These are phyloP conservation scores for Eucalyptus coolabah DNA, from an alignment of 345 rosid genomes.

Conservation along the genomic window DNA sequence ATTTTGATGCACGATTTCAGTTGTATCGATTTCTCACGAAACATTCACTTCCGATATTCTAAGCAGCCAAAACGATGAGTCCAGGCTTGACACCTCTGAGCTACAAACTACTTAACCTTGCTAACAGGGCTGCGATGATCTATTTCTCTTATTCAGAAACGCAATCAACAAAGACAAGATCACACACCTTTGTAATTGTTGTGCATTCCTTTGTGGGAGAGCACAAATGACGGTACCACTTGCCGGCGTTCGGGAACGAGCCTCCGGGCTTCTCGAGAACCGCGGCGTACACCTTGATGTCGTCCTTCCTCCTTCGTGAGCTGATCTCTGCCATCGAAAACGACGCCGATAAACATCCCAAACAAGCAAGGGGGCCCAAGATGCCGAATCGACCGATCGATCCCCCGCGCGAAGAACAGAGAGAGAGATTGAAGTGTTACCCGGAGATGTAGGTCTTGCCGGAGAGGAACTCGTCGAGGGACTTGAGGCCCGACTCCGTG, in stretches of 20 bases:
- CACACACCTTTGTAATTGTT: constrained; percentile 31
- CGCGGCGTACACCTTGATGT: constrained; percentile 73
- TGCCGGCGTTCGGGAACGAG: constrained; percentile 58
- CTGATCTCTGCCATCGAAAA: constrained; percentile 16
- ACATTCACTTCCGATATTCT: neutral
- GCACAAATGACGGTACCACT: constrained; percentile 43
- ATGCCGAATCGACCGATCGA: neutral
- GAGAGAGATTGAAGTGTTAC: neutral
- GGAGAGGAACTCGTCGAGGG: no score
- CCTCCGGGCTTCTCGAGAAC: constrained; percentile 45
- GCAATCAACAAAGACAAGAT: neutral
- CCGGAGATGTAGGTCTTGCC: constrained; percentile 32
- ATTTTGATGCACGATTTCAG: neutral
- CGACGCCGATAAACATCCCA: neutral
- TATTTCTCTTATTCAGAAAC: neutral
- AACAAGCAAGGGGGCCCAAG: neutral
- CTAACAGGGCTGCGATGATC: neutral
- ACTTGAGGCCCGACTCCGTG: no score
- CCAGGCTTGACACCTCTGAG: neutral
- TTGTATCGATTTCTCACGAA: neutral
- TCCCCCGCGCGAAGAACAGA: neutral
- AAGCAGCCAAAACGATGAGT: neutral
- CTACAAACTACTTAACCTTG: neutral
- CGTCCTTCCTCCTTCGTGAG: constrained; percentile 36
- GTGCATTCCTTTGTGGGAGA: constrained; percentile 15